Evolutionary conservation across 441 rosid genomes (phyloP).

Genomic region (Croton laevigatus): DNA sequence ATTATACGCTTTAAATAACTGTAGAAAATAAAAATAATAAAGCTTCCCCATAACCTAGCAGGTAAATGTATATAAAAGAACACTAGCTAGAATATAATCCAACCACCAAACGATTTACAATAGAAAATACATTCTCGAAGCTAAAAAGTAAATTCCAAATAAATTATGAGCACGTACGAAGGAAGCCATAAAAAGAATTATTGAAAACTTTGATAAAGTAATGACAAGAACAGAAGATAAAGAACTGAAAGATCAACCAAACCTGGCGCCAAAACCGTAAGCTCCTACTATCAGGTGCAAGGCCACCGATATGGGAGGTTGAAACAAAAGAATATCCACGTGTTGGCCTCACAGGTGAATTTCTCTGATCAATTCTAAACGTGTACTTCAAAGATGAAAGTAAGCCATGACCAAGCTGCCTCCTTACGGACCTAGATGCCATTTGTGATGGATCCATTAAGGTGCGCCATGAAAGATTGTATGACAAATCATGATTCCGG

Average conservation of each 20-base stretch:
- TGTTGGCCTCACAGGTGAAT: conserved; percentile 75
- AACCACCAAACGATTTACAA: background rate
- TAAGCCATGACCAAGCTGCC: conserved; percentile 83
- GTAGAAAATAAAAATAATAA: background rate
- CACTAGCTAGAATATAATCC: background rate
- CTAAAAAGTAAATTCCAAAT: background rate
- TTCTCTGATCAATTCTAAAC: conserved; percentile 69
- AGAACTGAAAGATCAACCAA: conserved; percentile 12
- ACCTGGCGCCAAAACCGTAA: conserved; percentile 88
- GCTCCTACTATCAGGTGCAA: conserved; percentile 84
- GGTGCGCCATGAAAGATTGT: conserved; percentile 74
- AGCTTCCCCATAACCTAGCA: conserved; percentile 1
- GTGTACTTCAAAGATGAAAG: conserved; percentile 79
- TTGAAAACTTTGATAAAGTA: background rate
- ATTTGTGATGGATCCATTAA: conserved; percentile 73
- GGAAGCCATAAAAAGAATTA: background rate
- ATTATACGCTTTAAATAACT: background rate
- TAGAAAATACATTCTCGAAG: background rate
- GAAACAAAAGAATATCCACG: conserved; percentile 76
- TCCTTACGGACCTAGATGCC: conserved; percentile 64
- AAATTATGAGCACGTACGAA: background rate
- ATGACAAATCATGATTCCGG: conserved; percentile 67
- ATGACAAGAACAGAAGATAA: conserved; percentile 13
- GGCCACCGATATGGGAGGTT: conserved; percentile 76
- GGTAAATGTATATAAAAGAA: background rate